Evolutionary conservation across 1,139 yeast species (phyloP), one percentile per base, ranked within the genome.

Genomic region (Meyerozyma smithsonii): DNA sequence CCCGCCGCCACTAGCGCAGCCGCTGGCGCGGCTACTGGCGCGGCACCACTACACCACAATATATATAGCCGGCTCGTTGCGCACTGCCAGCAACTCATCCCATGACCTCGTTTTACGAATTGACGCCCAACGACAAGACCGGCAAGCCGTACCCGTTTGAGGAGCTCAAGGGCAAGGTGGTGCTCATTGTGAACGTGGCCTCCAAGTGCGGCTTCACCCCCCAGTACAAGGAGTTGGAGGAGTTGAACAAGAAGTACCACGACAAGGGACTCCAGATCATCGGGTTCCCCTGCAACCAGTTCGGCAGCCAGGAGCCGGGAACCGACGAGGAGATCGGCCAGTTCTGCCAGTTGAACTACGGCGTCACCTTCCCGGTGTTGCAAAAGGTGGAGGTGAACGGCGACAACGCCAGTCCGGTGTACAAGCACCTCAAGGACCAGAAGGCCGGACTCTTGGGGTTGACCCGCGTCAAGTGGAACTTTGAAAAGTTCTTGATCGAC

Each of bases 311-410:
- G 42, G 53, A 49, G 39, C 52, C 53, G 4, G 53, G 53, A n/a
- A 36, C 40, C 16, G 40, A 45, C 10, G 48, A 43, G 20, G 53
- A 49, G 35, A 48, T 49, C 20, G 47, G 46, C 3, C 38, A 46
- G 12, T 49, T 49, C 38, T 49, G 53, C 39, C 30, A 39, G 21
- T 51, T 65, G 49, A 70, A 70, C 58, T 58, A 51, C 39, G 62
- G 62, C 15, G 97, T 90, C 36, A 70, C 86, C 21, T 92, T 92
- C 81, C 97, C 96, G 34, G 76, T 92, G 36, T 69, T 92, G 77
- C 73, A 79, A 59, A 92, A 90, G 72, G 61, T 89, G 45, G 90
- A 90, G 26, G 98, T 92, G 51, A 92, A 92, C 59, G 98, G 98
- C 38, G 65, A 72, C 51, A 64, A 79, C 32, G 81, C 87, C 26